phyloP scores from a whole-genome alignment of 2,329 filamentous ascomycete species.

The Geoglossum cookeanum region DNA sequence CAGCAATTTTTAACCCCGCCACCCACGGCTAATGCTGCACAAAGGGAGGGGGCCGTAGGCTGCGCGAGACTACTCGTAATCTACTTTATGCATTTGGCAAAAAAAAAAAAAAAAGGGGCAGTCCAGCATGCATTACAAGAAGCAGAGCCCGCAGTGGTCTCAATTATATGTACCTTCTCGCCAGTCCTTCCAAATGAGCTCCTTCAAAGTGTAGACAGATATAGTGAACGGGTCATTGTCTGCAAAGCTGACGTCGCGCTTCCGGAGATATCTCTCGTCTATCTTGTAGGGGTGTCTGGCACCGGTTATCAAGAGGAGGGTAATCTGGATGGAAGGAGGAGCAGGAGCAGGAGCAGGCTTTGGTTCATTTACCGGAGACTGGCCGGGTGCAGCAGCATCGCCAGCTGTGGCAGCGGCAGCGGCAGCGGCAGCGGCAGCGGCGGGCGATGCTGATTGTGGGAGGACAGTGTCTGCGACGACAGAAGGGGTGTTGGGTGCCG shows the following conservation, averaged over 20 bases:
- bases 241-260: conserved; percentile 60
- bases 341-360: background rate
- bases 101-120: conserved; percentile 8
- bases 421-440: background rate
- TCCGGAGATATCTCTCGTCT: conserved; percentile 66
- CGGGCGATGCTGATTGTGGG: too few relatives aligned
- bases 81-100: conserved; percentile 1
- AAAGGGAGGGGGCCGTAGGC: background rate
- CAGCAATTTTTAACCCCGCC: background rate
- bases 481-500: background rate
- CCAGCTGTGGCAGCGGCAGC: background rate
- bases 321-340: conserved; percentile 34
- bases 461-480: too few relatives aligned
- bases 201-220: conserved; percentile 84
- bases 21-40: background rate
- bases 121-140: conserved; percentile 1
- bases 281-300: conserved; percentile 79
- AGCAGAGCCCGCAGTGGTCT: background rate
- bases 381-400: background rate
- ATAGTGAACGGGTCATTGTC: conserved; percentile 71
- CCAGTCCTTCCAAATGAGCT: conserved; percentile 87
- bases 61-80: background rate
- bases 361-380: background rate
- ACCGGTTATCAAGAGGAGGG: conserved; percentile 63
- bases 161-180: conserved; percentile 36